Base-by-base conservation (phyloP, 805 yeast species). In the Metschnikowia cubensis region DNA sequence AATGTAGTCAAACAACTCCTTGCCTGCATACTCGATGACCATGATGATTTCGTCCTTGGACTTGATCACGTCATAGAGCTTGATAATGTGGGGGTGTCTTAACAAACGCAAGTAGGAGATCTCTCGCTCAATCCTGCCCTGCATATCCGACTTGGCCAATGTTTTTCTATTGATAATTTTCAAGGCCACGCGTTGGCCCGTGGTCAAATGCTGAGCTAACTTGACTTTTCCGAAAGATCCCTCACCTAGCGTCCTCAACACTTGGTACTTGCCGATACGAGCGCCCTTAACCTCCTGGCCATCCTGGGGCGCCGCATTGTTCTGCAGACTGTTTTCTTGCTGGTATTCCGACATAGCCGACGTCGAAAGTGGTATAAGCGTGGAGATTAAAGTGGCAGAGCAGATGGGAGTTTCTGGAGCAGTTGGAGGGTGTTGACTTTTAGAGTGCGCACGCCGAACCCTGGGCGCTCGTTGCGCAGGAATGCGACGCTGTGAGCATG, bases 21-120 rank as follows among this genome's bases (percentile, higher is more conserved):
- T 89, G n/a, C 96, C 96, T 1, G 97, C 98, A 64, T 81, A 92
- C 70, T 92, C 98, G 62, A 92, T 89, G 25, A 92, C 98, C 97
- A 92, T 92, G 61, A 92, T 87, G 59, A 92, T 92, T 63, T 92
- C 98, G 60, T 92, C 97, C 60, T 88, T 88, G 39, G 96, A 87
- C 68, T 91, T 91, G 66, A 92, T 91, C 40, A 92, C 98, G 67
- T 92, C 98, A 70, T 90, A 91, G 45, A 92, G 75, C 69, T 92
- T 92, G 72, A 92, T 92, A 68, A 92, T 92, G 68, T 92, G 98
- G 3, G 97, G 97, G 69, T 92, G 98, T 67, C 97, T 82, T 53
- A 92, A 75, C 50, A 92, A 75, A 49, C 97, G 75, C 56, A 92
- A 74, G 65, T 92, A 92, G 11, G 95, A 85, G 47, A 92, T 92